Percentiles rank a stretch among this genome's conserved stretches.
Evolutionary conservation across 192 early-diverging fungal species (phyloP).

Genomic region (Kickxella alabastrina): DNA sequence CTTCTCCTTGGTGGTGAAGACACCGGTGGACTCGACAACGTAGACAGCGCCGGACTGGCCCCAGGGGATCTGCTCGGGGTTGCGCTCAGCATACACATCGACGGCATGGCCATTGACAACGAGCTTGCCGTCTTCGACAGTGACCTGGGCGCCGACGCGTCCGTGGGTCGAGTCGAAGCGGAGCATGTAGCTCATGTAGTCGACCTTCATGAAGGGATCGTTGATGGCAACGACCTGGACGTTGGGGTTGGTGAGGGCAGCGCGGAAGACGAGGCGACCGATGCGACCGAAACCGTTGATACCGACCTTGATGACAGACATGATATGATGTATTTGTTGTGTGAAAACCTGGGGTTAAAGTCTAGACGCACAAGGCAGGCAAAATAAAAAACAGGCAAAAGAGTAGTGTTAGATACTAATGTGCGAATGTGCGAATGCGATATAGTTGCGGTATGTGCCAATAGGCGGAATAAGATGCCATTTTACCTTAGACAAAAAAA

Average conservation of each 20-base stretch:
- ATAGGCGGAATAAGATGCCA: too few species aligned
- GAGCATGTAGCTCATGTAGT: conserved; percentile 97
- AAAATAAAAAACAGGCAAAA: too few species aligned
- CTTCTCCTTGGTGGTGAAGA: conserved; percentile 92
- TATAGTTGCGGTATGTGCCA: too few species aligned
- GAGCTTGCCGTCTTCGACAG: conserved; percentile 80
- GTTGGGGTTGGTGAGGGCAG: conserved; percentile 65
- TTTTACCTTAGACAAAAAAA: too few species aligned
- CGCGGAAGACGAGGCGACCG: conserved; percentile 94
- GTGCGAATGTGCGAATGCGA: too few species aligned
- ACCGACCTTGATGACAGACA: conserved; percentile 50
- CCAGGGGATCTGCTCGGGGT: conserved; percentile 92
- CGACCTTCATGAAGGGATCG: conserved; percentile 94
- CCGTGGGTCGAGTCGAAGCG: conserved; percentile 99
- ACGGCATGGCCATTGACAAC: conserved; percentile 83
- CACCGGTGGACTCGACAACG: conserved; percentile 98
- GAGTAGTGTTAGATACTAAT: too few species aligned
- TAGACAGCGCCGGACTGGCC: conserved; percentile 74
- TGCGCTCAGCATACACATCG: conserved; percentile 66
- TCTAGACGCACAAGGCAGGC: neutral
- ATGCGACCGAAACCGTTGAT: conserved; percentile 94
- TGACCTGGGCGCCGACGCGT: conserved; percentile 80
- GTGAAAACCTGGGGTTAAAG: neutral
- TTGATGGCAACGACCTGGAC: conserved; percentile 88
- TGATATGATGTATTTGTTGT: conserved; percentile 5